Conservation (phyloP, 306 rosid species). For the Cyamopsis tetragonoloba region DNA sequence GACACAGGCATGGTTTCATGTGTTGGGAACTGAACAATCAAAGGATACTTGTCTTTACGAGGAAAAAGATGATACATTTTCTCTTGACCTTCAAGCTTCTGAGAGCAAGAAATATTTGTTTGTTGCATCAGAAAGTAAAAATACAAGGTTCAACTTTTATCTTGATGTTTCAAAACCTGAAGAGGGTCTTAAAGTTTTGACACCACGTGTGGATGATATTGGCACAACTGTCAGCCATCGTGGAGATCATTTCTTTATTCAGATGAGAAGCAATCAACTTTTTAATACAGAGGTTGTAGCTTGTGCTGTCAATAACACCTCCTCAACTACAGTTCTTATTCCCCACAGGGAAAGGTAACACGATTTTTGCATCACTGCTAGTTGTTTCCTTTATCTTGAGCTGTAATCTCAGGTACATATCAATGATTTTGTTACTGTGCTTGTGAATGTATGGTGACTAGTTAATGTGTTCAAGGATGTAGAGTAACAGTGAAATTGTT, state of each 20-base stretch:
- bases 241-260: slow-evolving; percentile 74
- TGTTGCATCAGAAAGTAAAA: slow-evolving; percentile 82
- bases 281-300: slow-evolving; percentile 88
- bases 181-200: slow-evolving; percentile 66
- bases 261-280: slow-evolving; percentile 63
- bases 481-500: slow-evolving; percentile 1
- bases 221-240: slow-evolving; percentile 79
- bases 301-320: slow-evolving; percentile 58
- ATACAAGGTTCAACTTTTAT: slow-evolving; percentile 81
- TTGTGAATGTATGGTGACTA: slow-evolving; percentile 4
- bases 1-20: slow-evolving; percentile 84
- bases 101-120: slow-evolving; percentile 85
- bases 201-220: slow-evolving; percentile 74
- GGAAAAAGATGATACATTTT: slow-evolving; percentile 75
- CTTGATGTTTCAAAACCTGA: slow-evolving; percentile 74
- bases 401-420: not conserved
- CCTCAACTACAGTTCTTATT: slow-evolving; percentile 64
- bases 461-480: not conserved
- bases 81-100: slow-evolving; percentile 68
- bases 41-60: slow-evolving; percentile 70
- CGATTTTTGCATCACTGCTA: not conserved
- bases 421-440: not conserved
- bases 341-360: slow-evolving; percentile 87
- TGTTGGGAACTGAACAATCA: slow-evolving; percentile 70
- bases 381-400: slow-evolving; percentile 12